A percentile compares a stretch with the other conserved stretches of the same genome.
These are phyloP conservation scores for Leishmania tarentolae DNA, from an alignment of 208 protist genomes.

Conservation along the genomic window DNA sequence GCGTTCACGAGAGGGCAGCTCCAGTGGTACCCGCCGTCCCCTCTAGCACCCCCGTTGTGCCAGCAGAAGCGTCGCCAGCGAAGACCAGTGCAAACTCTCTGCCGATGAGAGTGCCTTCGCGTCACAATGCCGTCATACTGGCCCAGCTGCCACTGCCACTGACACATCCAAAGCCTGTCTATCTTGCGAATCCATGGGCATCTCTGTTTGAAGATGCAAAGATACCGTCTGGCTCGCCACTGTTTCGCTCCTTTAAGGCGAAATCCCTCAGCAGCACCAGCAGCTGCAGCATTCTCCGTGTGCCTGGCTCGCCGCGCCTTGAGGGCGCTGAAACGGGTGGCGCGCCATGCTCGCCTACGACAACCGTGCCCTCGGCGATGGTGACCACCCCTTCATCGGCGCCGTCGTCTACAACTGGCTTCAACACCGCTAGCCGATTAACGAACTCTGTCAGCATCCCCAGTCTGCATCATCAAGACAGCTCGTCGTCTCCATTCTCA, in stretches of 20 bases:
- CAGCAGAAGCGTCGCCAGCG: neutral
- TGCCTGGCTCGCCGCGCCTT: neutral
- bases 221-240: slow-evolving; percentile 22
- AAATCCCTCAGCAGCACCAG: neutral
- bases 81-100: neutral
- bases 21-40: neutral
- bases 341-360: neutral
- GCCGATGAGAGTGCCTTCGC: neutral
- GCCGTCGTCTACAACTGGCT: slow-evolving; percentile 4
- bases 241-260: slow-evolving; percentile 27
- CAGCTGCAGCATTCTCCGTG: neutral
- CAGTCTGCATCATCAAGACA: slow-evolving; percentile 25
- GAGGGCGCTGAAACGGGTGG: neutral
- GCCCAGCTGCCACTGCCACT: neutral
- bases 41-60: neutral
- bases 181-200: slow-evolving; percentile 31
- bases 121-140: neutral
- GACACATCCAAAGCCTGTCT: neutral
- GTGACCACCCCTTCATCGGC: slow-evolving; percentile 9
- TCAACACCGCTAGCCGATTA: slow-evolving; percentile 6
- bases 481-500: slow-evolving; percentile 36
- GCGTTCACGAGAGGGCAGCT: neutral
- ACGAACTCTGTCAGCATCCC: slow-evolving; percentile 14
- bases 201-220: slow-evolving; percentile 39
- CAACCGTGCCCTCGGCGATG: neutral